A percentile compares a stretch with the other conserved stretches of the same genome.
Conservation (phyloP, 2,329 filamentous ascomycete species). For the Penicillium decumbens region DNA sequence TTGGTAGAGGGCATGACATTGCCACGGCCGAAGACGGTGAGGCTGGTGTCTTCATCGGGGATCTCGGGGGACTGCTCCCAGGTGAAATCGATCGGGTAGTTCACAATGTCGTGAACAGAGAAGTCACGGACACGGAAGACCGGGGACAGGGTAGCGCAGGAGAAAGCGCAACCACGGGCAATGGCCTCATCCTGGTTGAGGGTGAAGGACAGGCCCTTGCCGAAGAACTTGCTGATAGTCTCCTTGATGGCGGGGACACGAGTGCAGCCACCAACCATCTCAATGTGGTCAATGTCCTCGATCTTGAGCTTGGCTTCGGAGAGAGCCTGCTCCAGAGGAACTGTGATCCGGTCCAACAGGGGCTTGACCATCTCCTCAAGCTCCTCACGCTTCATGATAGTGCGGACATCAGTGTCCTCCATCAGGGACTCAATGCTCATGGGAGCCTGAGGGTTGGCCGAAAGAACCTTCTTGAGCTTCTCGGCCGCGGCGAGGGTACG, state of each 20-base stretch:
- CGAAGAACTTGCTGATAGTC: slow-evolving; percentile 82
- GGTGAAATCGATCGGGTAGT: slow-evolving; percentile 96
- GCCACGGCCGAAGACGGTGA: slow-evolving; percentile 96
- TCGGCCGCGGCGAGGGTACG: slow-evolving; percentile 85
- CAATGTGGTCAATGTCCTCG: slow-evolving; percentile 88
- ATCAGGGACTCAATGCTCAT: slow-evolving; percentile 97
- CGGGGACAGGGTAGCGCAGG: slow-evolving; percentile 93
- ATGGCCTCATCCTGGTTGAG: slow-evolving; percentile 98
- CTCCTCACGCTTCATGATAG: slow-evolving; percentile 89
- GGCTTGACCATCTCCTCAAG: slow-evolving; percentile 87
- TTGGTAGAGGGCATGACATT: slow-evolving; percentile 97
- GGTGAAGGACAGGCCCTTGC: slow-evolving; percentile 88
- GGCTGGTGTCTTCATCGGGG: slow-evolving; percentile 93
- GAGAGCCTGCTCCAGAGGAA: slow-evolving; percentile 82
- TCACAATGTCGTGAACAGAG: slow-evolving; percentile 92
- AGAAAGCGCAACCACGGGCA: slow-evolving; percentile 92
- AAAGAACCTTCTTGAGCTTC: slow-evolving; percentile 98
- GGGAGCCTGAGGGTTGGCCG: slow-evolving; percentile 86
- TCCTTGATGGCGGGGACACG: slow-evolving; percentile 93
- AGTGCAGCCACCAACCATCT: slow-evolving; percentile 90
- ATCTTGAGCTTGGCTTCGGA: slow-evolving; percentile 85
- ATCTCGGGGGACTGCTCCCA: slow-evolving; percentile 99
- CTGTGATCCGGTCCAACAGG: slow-evolving; percentile 66
- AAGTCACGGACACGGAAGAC: slow-evolving; percentile 99
- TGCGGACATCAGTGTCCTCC: slow-evolving; percentile 89